Base-by-base conservation (phyloP, 2,329 filamentous ascomycete genomes). In the Plenodomus biglobosus region DNA sequence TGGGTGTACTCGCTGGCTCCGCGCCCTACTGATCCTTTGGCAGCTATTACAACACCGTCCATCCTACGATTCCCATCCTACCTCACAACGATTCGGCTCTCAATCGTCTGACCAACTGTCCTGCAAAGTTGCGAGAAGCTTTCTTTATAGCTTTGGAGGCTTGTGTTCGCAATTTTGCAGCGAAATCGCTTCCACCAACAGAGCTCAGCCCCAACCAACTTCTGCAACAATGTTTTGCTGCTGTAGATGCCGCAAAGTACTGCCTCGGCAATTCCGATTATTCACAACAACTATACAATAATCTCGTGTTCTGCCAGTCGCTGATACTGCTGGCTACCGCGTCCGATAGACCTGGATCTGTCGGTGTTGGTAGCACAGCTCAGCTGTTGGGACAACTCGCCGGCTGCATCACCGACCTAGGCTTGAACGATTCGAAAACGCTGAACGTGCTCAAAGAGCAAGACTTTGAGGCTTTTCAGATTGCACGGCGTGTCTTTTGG, bases 31-130 rank as follows among this genome's bases (percentile, higher is more conserved):
- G 50, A 70, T 32, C 8, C 3, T 4, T 7, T 10, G 7, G 3
- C 46, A 72, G 69, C 13, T 73, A 71, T 42, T 70, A 69, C 48
- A 67, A 60, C 46, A 57, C 62, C 32, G 70, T 73, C 19, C 70
- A 73, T 47, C 62, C 65, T 3, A 67, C 64, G 30, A 44, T 71
- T 16, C 69, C 69, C 13, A 56, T 73, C 11, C 44, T 73, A 10
- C 60, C 69, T 3, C 64, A 66, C 32, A 66, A 72, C 38, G 55
- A 63, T 3, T 60, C 61, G 8, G 54, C 61, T 8, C 45, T 73
- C 1, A 72, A 68, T 30, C 68, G 67, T 17, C 59, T 73, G 17
- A 66, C 64, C 3, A 58, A 67, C 20, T 71, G 68, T 45, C 67
- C 69, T 11, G 24, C 59, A 10, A 71, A 69, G 43, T 38, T 73